These are phyloP conservation scores for Hypoxylon intermedium DNA, from an alignment of 495 filamentous ascomycete genomes.

Conservation along the genomic window DNA sequence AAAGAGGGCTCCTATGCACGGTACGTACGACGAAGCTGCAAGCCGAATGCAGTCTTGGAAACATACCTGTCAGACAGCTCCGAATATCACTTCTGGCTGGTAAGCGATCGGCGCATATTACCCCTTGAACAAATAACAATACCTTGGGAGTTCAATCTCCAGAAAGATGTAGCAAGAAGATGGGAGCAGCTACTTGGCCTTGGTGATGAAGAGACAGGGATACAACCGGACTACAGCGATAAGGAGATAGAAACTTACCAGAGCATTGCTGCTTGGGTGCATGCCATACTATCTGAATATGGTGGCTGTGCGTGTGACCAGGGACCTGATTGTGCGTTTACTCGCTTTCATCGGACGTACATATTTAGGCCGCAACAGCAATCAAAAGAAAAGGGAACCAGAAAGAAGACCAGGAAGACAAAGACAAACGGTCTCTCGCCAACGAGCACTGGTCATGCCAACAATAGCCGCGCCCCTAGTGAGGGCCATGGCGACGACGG, in stretches of 20 bases:
- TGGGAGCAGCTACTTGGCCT: slow-evolving; percentile 60
- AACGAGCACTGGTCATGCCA: slow-evolving; percentile 69
- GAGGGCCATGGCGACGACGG: slow-evolving; percentile 68
- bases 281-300: slow-evolving; percentile 79
- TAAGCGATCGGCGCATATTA: slow-evolving; percentile 75
- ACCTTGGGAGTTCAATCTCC: slow-evolving; percentile 62
- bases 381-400: slow-evolving; percentile 59
- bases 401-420: slow-evolving; percentile 65
- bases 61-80: slow-evolving; percentile 76
- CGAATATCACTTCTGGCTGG: slow-evolving; percentile 88
- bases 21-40: slow-evolving; percentile 87
- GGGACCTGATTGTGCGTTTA: slow-evolving; percentile 69
- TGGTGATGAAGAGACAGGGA: slow-evolving; percentile 52
- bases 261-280: slow-evolving; percentile 62
- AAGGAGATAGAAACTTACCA: slow-evolving; percentile 53
- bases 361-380: slow-evolving; percentile 55
- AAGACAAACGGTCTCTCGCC: slow-evolving; percentile 68
- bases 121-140: slow-evolving; percentile 63
- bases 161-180: slow-evolving; percentile 49
- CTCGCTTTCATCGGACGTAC: slow-evolving; percentile 74
- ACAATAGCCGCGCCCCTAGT: slow-evolving; percentile 81
- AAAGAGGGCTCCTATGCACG: slow-evolving; percentile 82
- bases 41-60: slow-evolving; percentile 80
- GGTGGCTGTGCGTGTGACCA: slow-evolving; percentile 86
- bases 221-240: slow-evolving; percentile 54